Percentiles rank a stretch among this genome's conserved stretches.
Conservation (phyloP, 768 basidiomycete species). For the Mycena rebaudengoi region DNA sequence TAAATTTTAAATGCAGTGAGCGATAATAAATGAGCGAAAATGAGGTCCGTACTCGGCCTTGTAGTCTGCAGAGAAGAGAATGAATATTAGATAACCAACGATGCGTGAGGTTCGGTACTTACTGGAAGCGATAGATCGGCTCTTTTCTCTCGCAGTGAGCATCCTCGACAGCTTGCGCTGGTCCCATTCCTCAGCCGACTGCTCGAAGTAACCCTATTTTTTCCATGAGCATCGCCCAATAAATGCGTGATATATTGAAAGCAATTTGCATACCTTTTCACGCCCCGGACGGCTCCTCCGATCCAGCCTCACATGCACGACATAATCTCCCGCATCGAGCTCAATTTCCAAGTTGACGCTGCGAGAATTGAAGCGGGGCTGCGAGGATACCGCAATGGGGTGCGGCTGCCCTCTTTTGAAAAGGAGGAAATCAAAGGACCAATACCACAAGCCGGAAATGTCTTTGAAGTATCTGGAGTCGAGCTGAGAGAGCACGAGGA, state of each 20-base stretch:
- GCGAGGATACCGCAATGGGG: conserved; percentile 25
- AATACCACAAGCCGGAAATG: conserved; percentile 31
- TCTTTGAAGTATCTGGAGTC: conserved; percentile 44
- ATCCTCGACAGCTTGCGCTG: conserved; percentile 27
- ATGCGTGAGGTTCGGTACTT: conserved; percentile 9
- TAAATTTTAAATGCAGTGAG: neutral
- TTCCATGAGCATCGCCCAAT: too few species aligned
- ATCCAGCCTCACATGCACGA: conserved; percentile 37
- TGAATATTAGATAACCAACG: neutral
- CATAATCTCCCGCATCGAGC: conserved; percentile 37
- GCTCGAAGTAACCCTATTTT: too few species aligned
- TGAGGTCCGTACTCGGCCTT: neutral
- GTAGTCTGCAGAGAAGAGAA: neutral
- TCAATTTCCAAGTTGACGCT: conserved; percentile 36
- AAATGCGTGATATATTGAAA: too few species aligned
- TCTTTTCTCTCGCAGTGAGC: conserved; percentile 37
- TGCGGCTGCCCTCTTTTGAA: conserved; percentile 42
- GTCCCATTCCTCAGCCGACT: too few species aligned
- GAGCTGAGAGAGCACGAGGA: conserved; percentile 49
- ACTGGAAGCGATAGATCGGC: conserved; percentile 43
- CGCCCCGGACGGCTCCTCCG: too few species aligned
- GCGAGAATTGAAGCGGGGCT: conserved; percentile 21
- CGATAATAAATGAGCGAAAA: neutral
- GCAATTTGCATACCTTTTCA: too few species aligned
- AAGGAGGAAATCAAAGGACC: conserved; percentile 46